A percentile compares a stretch with the other conserved stretches of the same genome.
Evolutionary conservation across 768 basidiomycete genomes (phyloP).

Genomic region (Tephrocybe sp.): DNA sequence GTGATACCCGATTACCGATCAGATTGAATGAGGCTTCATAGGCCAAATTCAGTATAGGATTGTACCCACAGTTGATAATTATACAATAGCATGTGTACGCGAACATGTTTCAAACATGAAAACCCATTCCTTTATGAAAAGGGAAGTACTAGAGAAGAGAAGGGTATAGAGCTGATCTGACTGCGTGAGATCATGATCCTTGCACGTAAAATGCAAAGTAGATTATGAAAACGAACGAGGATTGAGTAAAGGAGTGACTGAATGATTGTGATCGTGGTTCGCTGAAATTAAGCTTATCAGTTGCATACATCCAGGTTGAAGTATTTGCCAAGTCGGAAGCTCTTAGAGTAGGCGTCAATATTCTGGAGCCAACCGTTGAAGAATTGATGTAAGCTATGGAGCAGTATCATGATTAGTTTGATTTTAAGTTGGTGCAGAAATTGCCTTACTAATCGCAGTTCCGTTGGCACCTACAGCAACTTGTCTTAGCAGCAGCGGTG

Average conservation of each 20-base stretch:
- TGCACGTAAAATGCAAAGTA: constrained; percentile 9
- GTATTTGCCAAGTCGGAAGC: constrained; percentile 56
- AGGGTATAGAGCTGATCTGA: constrained; percentile 7
- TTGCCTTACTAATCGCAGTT: constrained; percentile 80
- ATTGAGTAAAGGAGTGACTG: constrained; percentile 8
- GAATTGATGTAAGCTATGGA: constrained; percentile 59
- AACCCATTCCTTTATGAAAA: not conserved
- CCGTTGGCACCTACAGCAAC: constrained; percentile 74
- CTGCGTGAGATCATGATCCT: constrained; percentile 6
- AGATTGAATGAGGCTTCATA: not conserved
- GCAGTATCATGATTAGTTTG: not conserved
- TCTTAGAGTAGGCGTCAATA: constrained; percentile 47
- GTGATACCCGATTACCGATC: constrained; percentile 5
- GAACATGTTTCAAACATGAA: constrained; percentile 8
- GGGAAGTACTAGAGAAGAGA: not conserved
- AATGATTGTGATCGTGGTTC: constrained; percentile 1
- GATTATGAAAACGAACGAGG: not conserved
- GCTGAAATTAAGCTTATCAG: constrained; percentile 4
- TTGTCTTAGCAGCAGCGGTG: constrained; percentile 51
- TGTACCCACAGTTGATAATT: not conserved
- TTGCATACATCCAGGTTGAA: constrained; percentile 58
- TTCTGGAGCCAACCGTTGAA: constrained; percentile 74
- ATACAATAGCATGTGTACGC: not conserved
- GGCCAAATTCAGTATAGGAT: too few species aligned
- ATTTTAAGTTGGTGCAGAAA: not conserved